A percentile compares a stretch with the other conserved stretches of the same genome.
phyloP scores from a whole-genome alignment of 2,329 filamentous ascomycete genomes.

The Curvularia sp. region DNA sequence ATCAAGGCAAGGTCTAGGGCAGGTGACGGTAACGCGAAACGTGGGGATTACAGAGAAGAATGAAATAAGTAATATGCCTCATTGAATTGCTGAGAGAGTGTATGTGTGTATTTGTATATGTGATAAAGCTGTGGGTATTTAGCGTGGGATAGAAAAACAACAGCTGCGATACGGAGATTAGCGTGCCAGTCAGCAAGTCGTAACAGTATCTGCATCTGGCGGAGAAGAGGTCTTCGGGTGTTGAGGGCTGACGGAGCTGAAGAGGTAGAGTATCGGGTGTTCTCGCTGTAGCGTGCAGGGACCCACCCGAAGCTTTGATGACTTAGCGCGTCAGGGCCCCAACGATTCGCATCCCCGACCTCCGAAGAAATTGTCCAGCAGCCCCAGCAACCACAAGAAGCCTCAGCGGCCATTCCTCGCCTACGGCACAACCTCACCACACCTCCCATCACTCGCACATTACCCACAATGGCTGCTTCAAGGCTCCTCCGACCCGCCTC shows the following conservation, averaged over 20 bases:
- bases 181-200: neutral
- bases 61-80: conserved; percentile 12
- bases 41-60: conserved; percentile 14
- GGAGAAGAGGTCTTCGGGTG: neutral
- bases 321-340: conserved; percentile 21
- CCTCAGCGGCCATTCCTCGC: conserved; percentile 38
- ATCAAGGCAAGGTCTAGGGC: conserved; percentile 24
- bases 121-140: neutral
- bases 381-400: conserved; percentile 34
- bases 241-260: conserved; percentile 3
- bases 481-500: conserved; percentile 70
- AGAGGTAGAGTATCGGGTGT: conserved; percentile 16
- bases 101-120: neutral
- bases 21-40: conserved; percentile 34
- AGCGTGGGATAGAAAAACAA: neutral
- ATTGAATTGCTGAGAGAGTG: too few relatives aligned
- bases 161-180: neutral
- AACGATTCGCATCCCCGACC: conserved; percentile 32
- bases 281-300: conserved; percentile 17
- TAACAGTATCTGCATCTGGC: neutral
- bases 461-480: conserved; percentile 61
- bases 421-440: conserved; percentile 31
- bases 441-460: conserved; percentile 22
- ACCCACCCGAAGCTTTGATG: conserved; percentile 21
- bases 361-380: conserved; percentile 35